Base-by-base conservation (phyloP, 495 filamentous ascomycete genomes). In the Penicillium taxi region DNA sequence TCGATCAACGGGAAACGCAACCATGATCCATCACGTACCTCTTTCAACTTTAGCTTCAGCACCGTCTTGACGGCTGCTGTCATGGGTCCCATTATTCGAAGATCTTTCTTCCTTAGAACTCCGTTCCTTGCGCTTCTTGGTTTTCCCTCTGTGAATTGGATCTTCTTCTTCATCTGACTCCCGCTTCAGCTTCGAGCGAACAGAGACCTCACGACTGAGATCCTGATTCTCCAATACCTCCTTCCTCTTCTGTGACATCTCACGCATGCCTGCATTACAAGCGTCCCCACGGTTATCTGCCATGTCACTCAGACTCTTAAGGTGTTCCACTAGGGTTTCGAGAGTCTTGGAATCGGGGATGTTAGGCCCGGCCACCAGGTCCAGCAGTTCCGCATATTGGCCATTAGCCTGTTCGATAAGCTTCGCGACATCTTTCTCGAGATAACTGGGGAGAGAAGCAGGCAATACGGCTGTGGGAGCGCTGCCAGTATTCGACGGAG, bases 261-360 rank as follows among this genome's bases (percentile, higher is more conserved):
- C 71, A 22, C 83, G 69, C 76, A 88, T 86, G 15, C 78, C 82
- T 8, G 71, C 72, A 56, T 88, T 81, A 58, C 79, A 86, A 26
- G 71, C 61, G 12, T 66, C 63, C 3, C 73, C 74, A 7, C 82
- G 68, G 19, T 66, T 61, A 39, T 84, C 78, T 12, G 85, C 81
- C 37, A 82, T 63, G 15, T 80, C 70, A 51, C 70, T 68, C 12
- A 90, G 65, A 14, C 65, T 68, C 40, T 78, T 78, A 16, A 93
- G 66, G 35, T 84, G 74, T 3, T 77, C 72, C 23, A 79, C 66
- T 33, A 94, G 62, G 16, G 68, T 69, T 35, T 85, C 80, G 35
- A 94, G 69, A 29, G 76, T 78, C 42, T 76, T 80, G 7, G 83
- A 81, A 50, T 84, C 80, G 23, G 86, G 86, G 19, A 86, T 87